phyloP scores from a whole-genome alignment of 441 rosid genomes.

The Populus trichocarpa region DNA sequence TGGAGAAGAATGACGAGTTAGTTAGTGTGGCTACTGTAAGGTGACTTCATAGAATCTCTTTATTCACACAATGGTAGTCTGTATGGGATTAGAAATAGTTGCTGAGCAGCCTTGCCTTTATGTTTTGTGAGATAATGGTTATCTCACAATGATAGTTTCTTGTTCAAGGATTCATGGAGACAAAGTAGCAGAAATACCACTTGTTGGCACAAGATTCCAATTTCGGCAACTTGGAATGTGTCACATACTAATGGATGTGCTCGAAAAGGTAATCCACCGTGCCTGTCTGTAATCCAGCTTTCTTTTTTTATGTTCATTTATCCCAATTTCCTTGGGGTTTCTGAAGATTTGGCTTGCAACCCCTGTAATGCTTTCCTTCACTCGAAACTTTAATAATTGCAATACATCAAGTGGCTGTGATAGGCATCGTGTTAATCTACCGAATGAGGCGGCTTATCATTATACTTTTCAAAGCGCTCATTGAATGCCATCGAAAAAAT shows the following conservation, averaged over 20 bases:
- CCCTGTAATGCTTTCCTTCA: background rate
- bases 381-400: background rate
- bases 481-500: background rate
- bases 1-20: slow-evolving; percentile 70
- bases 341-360: background rate
- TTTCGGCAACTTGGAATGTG: slow-evolving; percentile 76
- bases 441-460: background rate
- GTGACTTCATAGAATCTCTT: slow-evolving; percentile 33
- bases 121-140: slow-evolving; percentile 6
- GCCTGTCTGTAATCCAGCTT: background rate
- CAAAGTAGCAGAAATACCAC: slow-evolving; percentile 79
- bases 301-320: background rate
- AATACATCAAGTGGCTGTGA: background rate
- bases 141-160: slow-evolving; percentile 16
- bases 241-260: slow-evolving; percentile 58
- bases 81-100: background rate
- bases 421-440: background rate
- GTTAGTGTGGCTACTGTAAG: slow-evolving; percentile 68
- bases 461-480: background rate
- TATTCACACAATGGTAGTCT: background rate
- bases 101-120: slow-evolving; percentile 1
- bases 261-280: slow-evolving; percentile 55
- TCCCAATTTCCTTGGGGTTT: background rate
- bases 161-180: slow-evolving; percentile 58
- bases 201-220: slow-evolving; percentile 76